These are phyloP conservation scores for Stachybotrys echinatus DNA, from an alignment of 2,329 filamentous ascomycete species.

Conservation along the genomic window DNA sequence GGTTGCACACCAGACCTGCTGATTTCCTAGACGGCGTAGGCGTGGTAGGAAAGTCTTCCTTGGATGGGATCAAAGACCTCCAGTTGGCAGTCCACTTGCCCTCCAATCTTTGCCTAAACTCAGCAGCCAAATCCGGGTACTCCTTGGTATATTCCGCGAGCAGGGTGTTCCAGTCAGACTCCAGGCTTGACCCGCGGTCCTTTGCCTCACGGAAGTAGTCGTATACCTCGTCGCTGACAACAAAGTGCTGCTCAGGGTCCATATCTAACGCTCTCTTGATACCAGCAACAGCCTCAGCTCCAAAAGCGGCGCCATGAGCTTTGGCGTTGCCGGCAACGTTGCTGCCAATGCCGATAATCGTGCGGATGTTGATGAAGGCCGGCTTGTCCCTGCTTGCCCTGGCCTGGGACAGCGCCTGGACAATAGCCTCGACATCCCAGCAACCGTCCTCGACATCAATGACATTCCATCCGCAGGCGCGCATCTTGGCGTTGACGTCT, in stretches of 20 bases:
- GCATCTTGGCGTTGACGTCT: slow-evolving; percentile 54
- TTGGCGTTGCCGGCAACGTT: slow-evolving; percentile 43
- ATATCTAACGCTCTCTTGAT: slow-evolving; percentile 27
- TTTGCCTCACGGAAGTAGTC: slow-evolving; percentile 43
- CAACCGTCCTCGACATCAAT: slow-evolving; percentile 48
- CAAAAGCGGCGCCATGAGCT: slow-evolving; percentile 54
- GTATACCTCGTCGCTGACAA: slow-evolving; percentile 38
- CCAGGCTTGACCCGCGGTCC: slow-evolving; percentile 35
- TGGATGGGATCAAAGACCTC: too few relatives aligned
- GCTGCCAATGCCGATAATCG: slow-evolving; percentile 50
- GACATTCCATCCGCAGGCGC: slow-evolving; percentile 50
- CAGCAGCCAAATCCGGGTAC: slow-evolving; percentile 46
- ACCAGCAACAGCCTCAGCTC: slow-evolving; percentile 42
- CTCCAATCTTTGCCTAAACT: too few relatives aligned
- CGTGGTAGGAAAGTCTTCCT: too few relatives aligned
- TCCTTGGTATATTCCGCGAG: slow-evolving; percentile 35
- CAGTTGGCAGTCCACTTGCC: too few relatives aligned
- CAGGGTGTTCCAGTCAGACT: slow-evolving; percentile 39
- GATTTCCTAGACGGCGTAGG: too few relatives aligned
- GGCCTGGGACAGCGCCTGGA: slow-evolving; percentile 39
- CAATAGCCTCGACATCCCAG: slow-evolving; percentile 37
- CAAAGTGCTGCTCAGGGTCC: slow-evolving; percentile 28
- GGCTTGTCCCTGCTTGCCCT: slow-evolving; percentile 39
- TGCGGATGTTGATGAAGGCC: slow-evolving; percentile 52
- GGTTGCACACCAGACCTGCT: too few relatives aligned